Conservation (phyloP, 495 filamentous ascomycete genomes). For the Xylona heveae region DNA sequence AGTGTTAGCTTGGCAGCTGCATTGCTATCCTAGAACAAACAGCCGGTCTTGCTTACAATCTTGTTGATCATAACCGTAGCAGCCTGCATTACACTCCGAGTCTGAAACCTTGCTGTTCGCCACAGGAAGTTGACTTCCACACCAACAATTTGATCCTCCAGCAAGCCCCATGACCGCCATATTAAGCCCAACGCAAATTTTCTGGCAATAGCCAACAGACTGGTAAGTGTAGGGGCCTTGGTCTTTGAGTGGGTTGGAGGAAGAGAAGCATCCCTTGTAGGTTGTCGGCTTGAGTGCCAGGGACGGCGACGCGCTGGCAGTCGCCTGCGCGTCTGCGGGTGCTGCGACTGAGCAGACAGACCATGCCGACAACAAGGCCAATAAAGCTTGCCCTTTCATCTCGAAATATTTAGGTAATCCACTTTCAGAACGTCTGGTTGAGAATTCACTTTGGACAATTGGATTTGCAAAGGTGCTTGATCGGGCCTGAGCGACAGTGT, state of each 20-base stretch:
- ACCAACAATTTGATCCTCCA: conserved; percentile 31
- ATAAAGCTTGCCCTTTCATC: too few relatives aligned
- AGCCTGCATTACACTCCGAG: conserved; percentile 29
- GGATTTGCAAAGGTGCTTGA: too few relatives aligned
- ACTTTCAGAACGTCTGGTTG: too few relatives aligned
- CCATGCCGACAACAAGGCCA: too few relatives aligned
- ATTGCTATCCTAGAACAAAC: neutral
- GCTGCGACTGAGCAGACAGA: too few relatives aligned
- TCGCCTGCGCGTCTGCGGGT: neutral
- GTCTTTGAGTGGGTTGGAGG: conserved; percentile 14
- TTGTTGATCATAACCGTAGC: conserved; percentile 28
- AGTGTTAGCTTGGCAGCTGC: conserved; percentile 12
- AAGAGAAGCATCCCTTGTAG: conserved; percentile 21
- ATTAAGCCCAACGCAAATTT: conserved; percentile 12
- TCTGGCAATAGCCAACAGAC: conserved; percentile 19
- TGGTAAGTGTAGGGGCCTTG: conserved; percentile 17
- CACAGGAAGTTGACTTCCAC: conserved; percentile 36
- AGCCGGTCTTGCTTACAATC: conserved; percentile 29
- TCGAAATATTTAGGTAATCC: too few relatives aligned
- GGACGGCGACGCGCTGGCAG: neutral
- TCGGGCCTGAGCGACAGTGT: too few relatives aligned
- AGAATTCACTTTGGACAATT: too few relatives aligned
- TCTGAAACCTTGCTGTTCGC: conserved; percentile 22
- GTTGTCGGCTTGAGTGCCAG: conserved; percentile 7
- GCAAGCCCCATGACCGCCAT: conserved; percentile 20